phyloP scores from a whole-genome alignment of 2,329 filamentous ascomycete genomes.

The Chrysoporthe austroafricana region DNA sequence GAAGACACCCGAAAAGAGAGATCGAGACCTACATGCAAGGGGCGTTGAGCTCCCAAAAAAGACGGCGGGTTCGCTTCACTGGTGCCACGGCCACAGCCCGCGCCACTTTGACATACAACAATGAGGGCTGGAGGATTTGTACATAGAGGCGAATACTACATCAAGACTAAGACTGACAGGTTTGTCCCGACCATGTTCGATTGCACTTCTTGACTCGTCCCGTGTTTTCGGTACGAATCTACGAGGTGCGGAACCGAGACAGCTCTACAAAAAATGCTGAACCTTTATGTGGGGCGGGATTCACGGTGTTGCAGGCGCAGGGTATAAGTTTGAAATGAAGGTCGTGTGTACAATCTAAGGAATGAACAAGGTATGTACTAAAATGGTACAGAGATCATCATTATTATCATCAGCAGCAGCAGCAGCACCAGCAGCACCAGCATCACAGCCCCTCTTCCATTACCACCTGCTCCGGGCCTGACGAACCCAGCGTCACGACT shows the following conservation, averaged over 20 bases:
- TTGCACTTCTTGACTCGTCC: not conserved
- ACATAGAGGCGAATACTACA: slow-evolving; percentile 19
- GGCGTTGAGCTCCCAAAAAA: slow-evolving; percentile 7
- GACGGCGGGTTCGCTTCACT: slow-evolving; percentile 10
- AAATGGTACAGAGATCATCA: slow-evolving; percentile 7
- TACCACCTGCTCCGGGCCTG: not conserved
- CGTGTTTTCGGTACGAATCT: not conserved
- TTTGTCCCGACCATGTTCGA: not conserved
- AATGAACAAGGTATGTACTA: slow-evolving; percentile 5
- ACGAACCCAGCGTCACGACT: slow-evolving; percentile 12
- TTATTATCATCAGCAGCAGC: slow-evolving; percentile 2
- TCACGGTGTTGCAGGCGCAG: not conserved
- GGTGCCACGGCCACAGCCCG: slow-evolving; percentile 7
- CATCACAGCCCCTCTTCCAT: not conserved
- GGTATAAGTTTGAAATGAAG: not conserved
- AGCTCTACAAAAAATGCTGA: not conserved
- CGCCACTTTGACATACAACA: slow-evolving; percentile 6
- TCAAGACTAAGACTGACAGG: not conserved
- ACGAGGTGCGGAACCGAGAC: not conserved
- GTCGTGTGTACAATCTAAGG: not conserved
- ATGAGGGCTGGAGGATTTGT: not conserved
- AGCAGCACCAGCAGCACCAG: slow-evolving; percentile 6
- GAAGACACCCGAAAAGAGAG: not conserved
- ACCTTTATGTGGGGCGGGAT: too few species aligned
- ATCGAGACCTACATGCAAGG: not conserved